These are phyloP conservation scores for Agrocybe praecox DNA, from an alignment of 768 basidiomycete genomes.

Conservation along the genomic window DNA sequence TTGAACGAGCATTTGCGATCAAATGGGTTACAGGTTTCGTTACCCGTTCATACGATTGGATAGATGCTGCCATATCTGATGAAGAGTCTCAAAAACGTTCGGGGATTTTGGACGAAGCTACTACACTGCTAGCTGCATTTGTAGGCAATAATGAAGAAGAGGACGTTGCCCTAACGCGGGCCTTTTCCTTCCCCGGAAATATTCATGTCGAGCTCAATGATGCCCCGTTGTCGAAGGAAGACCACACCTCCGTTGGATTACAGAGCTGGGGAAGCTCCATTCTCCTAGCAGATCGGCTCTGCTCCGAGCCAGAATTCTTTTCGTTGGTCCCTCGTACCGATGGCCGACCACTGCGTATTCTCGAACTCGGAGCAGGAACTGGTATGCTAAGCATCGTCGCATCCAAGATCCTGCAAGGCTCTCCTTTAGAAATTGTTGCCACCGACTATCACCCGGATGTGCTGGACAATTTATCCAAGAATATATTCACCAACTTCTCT, in stretches of 20 bases:
- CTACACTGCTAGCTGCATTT: constrained; percentile 58
- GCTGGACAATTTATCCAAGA: constrained; percentile 63
- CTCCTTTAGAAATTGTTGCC: constrained; percentile 49
- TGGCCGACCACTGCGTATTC: constrained; percentile 40
- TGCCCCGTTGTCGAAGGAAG: constrained; percentile 59
- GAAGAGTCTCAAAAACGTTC: constrained; percentile 43
- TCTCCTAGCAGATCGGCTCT: constrained; percentile 66
- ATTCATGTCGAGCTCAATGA: constrained; percentile 68
- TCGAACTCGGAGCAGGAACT: constrained; percentile 88
- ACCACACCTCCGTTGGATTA: constrained; percentile 80
- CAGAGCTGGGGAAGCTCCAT: constrained; percentile 87
- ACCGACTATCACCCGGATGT: constrained; percentile 84
- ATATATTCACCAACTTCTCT: constrained; percentile 56
- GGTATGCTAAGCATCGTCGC: constrained; percentile 77
- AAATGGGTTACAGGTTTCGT: constrained; percentile 78
- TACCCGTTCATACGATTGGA: constrained; percentile 59
- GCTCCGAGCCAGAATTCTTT: constrained; percentile 44
- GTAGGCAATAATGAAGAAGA: constrained; percentile 43
- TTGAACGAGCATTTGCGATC: constrained; percentile 70
- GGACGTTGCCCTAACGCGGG: constrained; percentile 48
- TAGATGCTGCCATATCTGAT: constrained; percentile 22
- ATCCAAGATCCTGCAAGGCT: constrained; percentile 38
- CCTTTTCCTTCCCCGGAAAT: constrained; percentile 46
- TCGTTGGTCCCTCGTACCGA: constrained; percentile 5
- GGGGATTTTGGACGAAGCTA: constrained; percentile 54